A percentile compares a stretch with the other conserved stretches of the same genome.
These are phyloP conservation scores for Mortierella sp. DNA, from an alignment of 371 early-diverging fungal genomes.

Conservation along the genomic window DNA sequence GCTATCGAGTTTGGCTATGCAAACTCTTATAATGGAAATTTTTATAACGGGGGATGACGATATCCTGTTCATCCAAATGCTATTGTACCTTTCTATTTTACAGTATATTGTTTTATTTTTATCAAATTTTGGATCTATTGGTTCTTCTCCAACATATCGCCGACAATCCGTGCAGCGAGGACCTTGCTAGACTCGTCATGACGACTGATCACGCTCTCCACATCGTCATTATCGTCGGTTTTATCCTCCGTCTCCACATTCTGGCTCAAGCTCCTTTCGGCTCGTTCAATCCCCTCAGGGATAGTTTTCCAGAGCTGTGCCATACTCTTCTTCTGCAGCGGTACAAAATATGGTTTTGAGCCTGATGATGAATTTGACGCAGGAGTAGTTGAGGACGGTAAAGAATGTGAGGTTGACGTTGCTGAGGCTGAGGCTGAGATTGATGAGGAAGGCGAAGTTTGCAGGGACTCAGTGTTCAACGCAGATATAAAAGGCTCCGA, in stretches of 20 bases:
- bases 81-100: too few relatives aligned
- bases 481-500: conserved; percentile 12
- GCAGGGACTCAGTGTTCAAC: not conserved
- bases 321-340: conserved; percentile 17
- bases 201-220: not conserved
- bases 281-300: conserved; percentile 12
- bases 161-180: conserved; percentile 2
- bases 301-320: conserved; percentile 48
- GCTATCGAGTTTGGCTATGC: too few relatives aligned
- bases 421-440: not conserved
- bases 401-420: not conserved
- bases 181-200: too few relatives aligned
- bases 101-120: not conserved
- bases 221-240: not conserved
- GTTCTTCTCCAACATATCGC: not conserved
- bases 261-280: conserved; percentile 5
- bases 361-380: not conserved
- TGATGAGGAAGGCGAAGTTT: not conserved
- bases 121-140: not conserved
- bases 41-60: too few relatives aligned
- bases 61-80: too few relatives aligned
- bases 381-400: not conserved
- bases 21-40: too few relatives aligned
- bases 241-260: too few relatives aligned
- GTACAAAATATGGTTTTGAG: conserved; percentile 14